Percentiles rank a stretch among this genome's conserved stretches.
These are phyloP conservation scores for Fusarium sp. DNA, from an alignment of 2,329 filamentous ascomycete genomes.

Conservation along the genomic window DNA sequence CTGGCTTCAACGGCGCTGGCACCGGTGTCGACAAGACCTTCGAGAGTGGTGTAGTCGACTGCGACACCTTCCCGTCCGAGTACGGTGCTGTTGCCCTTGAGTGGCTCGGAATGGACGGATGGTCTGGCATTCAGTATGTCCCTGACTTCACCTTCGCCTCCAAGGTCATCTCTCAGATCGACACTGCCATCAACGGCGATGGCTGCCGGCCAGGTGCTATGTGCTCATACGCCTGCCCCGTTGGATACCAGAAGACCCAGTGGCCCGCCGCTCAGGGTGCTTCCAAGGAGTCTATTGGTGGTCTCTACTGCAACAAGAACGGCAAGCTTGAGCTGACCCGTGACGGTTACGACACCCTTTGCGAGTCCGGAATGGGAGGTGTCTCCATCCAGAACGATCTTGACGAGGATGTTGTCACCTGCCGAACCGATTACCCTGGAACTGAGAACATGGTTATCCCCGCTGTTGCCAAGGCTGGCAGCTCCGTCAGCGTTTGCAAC, in stretches of 20 bases:
- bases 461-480: slow-evolving; percentile 71
- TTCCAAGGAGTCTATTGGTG: slow-evolving; percentile 88
- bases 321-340: slow-evolving; percentile 86
- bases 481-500: slow-evolving; percentile 76
- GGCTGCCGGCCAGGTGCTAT: slow-evolving; percentile 74
- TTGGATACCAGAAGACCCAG: slow-evolving; percentile 92
- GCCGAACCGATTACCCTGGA: slow-evolving; percentile 96
- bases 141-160: slow-evolving; percentile 64
- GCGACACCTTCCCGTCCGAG: slow-evolving; percentile 78
- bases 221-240: slow-evolving; percentile 95
- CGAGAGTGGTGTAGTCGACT: slow-evolving; percentile 79
- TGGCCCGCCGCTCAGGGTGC: slow-evolving; percentile 84
- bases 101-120: slow-evolving; percentile 80
- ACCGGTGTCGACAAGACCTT: slow-evolving; percentile 77
- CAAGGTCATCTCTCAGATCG: slow-evolving; percentile 73
- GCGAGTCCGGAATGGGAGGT: slow-evolving; percentile 77
- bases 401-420: slow-evolving; percentile 75
- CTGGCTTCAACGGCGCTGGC: slow-evolving; percentile 44
- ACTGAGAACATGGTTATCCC: slow-evolving; percentile 90
- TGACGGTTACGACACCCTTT: slow-evolving; percentile 75
- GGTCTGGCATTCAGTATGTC: slow-evolving; percentile 80
- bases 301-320: slow-evolving; percentile 80
- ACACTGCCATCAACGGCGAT: slow-evolving; percentile 71
- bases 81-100: slow-evolving; percentile 82
- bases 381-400: slow-evolving; percentile 84